Percentiles rank a stretch among this genome's conserved stretches.
These are phyloP conservation scores for Pestalotiopsis sp. DNA, from an alignment of 2,329 filamentous ascomycete species.

Conservation along the genomic window DNA sequence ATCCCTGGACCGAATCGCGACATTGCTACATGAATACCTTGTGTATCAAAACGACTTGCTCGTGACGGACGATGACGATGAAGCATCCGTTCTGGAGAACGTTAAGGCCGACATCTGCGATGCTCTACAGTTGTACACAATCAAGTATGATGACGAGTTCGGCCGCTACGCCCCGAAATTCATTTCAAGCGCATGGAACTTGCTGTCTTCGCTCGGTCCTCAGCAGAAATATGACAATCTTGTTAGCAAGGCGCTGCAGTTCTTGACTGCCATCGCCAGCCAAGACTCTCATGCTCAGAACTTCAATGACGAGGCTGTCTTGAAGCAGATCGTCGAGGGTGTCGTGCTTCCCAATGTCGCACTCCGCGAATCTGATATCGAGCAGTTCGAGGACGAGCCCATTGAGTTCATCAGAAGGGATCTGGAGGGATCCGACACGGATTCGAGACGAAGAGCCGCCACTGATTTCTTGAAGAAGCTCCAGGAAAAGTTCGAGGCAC, in stretches of 20 bases:
- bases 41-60: constrained; percentile 84
- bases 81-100: constrained; percentile 81
- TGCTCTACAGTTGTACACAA: constrained; percentile 83
- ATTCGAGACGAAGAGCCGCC: constrained; percentile 87
- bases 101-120: constrained; percentile 95
- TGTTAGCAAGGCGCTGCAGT: constrained; percentile 92
- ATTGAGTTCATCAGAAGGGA: constrained; percentile 98
- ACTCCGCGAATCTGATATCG: constrained; percentile 88
- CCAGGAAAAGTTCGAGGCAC: constrained; percentile 82
- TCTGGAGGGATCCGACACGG: constrained; percentile 92
- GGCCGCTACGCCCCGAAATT: constrained; percentile 79
- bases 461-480: constrained; percentile 92
- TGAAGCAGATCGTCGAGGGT: constrained; percentile 91
- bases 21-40: constrained; percentile 89
- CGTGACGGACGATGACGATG: constrained; percentile 84
- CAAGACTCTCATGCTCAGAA: constrained; percentile 76
- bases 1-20: constrained; percentile 75
- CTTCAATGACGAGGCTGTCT: constrained; percentile 80
- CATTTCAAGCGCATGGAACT: constrained; percentile 86
- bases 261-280: constrained; percentile 85
- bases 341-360: constrained; percentile 93
- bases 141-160: constrained; percentile 96
- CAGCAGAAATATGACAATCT: constrained; percentile 94
- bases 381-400: constrained; percentile 97
- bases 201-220: constrained; percentile 82